phyloP scores from a whole-genome alignment of 192 early-diverging fungal species.

The Entrophospora sp. region DNA sequence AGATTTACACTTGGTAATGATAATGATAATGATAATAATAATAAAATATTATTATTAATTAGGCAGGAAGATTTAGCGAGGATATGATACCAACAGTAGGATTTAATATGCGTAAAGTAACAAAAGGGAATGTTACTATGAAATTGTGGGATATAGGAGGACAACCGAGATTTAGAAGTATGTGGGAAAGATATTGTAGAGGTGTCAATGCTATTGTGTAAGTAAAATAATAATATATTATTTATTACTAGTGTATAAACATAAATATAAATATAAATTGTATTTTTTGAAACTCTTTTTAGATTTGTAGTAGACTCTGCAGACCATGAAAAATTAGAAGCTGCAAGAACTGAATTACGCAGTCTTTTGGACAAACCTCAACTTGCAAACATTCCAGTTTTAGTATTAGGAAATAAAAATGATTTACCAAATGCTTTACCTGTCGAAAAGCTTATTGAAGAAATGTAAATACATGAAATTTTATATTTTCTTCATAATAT shows the following conservation, averaged over 20 bases:
- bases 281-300: conserved; percentile 17
- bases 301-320: conserved; percentile 96
- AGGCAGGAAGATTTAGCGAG: conserved; percentile 73
- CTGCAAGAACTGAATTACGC: conserved; percentile 86
- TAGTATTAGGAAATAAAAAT: conserved; percentile 98
- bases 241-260: too few relatives aligned
- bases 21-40: not conserved
- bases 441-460: conserved; percentile 85
- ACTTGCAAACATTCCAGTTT: conserved; percentile 87
- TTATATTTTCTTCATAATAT: not conserved
- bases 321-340: conserved; percentile 87
- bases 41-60: not conserved
- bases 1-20: not conserved
- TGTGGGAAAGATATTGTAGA: conserved; percentile 86
- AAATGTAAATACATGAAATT: conserved; percentile 53
- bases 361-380: conserved; percentile 88
- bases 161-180: conserved; percentile 92
- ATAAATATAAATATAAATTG: not conserved
- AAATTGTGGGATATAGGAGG: conserved; percentile 99
- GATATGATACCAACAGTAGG: conserved; percentile 97
- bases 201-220: conserved; percentile 98
- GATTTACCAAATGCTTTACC: conserved; percentile 82
- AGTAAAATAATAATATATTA: too few relatives aligned
- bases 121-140: conserved; percentile 92
- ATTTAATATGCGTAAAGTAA: conserved; percentile 97